Evolutionary conservation across 2,329 filamentous ascomycete genomes (phyloP).

Genomic region (Pezicula radicicola): DNA sequence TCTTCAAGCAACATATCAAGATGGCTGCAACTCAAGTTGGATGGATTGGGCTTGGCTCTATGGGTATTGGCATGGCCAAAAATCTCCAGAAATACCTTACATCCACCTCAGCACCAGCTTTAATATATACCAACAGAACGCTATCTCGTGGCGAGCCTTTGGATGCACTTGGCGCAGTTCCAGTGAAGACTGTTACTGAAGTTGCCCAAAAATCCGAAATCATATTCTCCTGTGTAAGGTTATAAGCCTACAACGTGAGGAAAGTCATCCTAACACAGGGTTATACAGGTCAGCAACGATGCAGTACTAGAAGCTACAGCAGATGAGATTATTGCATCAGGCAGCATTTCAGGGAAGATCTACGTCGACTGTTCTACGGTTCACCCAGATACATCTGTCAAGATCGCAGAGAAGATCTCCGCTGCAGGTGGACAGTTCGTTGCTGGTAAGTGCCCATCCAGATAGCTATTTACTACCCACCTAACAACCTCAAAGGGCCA

Average conservation of each 20-base stretch:
- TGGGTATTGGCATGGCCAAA: conserved; percentile 23
- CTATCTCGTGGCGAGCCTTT: conserved; percentile 34
- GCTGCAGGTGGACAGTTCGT: conserved; percentile 33
- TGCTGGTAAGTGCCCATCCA: conserved; percentile 7
- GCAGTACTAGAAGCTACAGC: conserved; percentile 31
- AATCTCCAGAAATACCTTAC: conserved; percentile 24
- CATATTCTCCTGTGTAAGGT: conserved; percentile 28
- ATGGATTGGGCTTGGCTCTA: conserved; percentile 18
- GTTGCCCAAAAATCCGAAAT: conserved; percentile 32
- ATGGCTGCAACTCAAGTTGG: conserved; percentile 1
- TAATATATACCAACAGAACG: conserved; percentile 38
- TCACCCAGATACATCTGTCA: conserved; percentile 29
- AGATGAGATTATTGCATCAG: conserved; percentile 20
- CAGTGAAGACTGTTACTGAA: conserved; percentile 21
- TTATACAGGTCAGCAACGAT: conserved; percentile 36
- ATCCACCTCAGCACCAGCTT: conserved; percentile 10
- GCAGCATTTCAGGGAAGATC: conserved; percentile 26
- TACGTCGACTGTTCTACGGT: conserved; percentile 30
- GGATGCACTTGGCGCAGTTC: conserved; percentile 30
- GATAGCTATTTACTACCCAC: neutral
- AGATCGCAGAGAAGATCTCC: conserved; percentile 29
- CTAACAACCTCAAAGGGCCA: conserved; percentile 32
- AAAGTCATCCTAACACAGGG: conserved; percentile 1
- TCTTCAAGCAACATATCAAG: conserved; percentile 2
- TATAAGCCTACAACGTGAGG: conserved; percentile 27